These are phyloP conservation scores for Cryptomeria japonica DNA, from an alignment of 75 land plant genomes.

Conservation along the genomic window DNA sequence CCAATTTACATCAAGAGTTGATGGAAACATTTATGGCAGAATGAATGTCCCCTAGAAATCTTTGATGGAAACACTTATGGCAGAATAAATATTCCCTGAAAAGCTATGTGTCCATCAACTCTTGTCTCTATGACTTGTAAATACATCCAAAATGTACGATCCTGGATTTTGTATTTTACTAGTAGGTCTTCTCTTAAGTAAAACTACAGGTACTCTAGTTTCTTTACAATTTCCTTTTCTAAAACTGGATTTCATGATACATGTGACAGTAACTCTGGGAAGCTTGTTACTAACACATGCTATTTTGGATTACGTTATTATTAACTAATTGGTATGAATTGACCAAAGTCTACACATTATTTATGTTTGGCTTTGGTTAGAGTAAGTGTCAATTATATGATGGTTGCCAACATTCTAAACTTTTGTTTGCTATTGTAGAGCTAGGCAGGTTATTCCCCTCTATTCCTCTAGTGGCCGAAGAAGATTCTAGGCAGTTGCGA, in stretches of 20 bases:
- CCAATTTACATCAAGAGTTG: conserved; percentile 2
- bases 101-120: neutral
- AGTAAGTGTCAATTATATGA: neutral
- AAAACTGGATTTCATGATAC: neutral
- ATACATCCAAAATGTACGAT: neutral
- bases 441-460: conserved; percentile 64
- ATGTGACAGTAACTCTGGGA: neutral
- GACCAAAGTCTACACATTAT: neutral
- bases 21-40: conserved; percentile 1
- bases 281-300: neutral
- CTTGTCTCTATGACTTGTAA: neutral
- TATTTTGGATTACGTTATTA: neutral
- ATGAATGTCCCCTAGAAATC: neutral
- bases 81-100: neutral
- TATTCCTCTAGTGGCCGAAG: conserved; percentile 90
- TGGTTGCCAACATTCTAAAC: neutral
- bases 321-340: neutral
- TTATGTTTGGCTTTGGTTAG: neutral
- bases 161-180: neutral
- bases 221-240: neutral
- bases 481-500: conserved; percentile 64
- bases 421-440: conserved; percentile 39
- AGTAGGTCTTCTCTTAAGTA: neutral
- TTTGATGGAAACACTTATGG: neutral
- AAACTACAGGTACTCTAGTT: neutral